Evolutionary conservation across 768 basidiomycete genomes (phyloP).

Genomic region (Auricularia heimuer): DNA sequence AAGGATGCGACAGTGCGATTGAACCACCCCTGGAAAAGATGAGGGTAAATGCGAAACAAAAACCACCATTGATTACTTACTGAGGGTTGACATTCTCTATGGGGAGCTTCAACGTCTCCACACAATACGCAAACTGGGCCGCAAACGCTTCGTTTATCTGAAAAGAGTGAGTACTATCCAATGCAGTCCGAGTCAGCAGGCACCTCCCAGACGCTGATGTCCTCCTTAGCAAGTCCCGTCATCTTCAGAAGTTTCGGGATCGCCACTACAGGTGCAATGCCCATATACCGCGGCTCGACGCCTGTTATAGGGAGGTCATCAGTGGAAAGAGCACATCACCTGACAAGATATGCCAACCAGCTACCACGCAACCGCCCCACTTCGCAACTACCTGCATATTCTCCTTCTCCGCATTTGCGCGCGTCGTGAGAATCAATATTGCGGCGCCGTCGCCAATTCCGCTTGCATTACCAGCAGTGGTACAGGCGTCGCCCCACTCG

Average conservation of each 20-base stretch:
- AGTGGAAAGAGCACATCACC: neutral
- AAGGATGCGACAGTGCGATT: slow-evolving; percentile 15
- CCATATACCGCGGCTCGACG: slow-evolving; percentile 72
- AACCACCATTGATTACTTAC: neutral
- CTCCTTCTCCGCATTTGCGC: slow-evolving; percentile 63
- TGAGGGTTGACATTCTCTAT: slow-evolving; percentile 64
- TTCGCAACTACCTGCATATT: slow-evolving; percentile 77
- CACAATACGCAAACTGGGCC: slow-evolving; percentile 87
- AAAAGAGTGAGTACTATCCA: neutral
- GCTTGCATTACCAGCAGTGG: slow-evolving; percentile 80
- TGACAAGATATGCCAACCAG: slow-evolving; percentile 38
- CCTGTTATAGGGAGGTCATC: slow-evolving; percentile 29
- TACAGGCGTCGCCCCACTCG: slow-evolving; percentile 58
- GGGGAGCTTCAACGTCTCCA: slow-evolving; percentile 67
- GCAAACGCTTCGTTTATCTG: slow-evolving; percentile 90
- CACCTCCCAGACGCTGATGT: slow-evolving; percentile 71
- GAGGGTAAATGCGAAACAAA: neutral
- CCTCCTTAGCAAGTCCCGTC: slow-evolving; percentile 54
- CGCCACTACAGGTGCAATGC: slow-evolving; percentile 62
- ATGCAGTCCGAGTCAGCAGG: slow-evolving; percentile 2
- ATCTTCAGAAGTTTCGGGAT: slow-evolving; percentile 59
- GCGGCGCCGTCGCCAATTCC: slow-evolving; percentile 92
- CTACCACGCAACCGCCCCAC: slow-evolving; percentile 67
- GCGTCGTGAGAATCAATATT: slow-evolving; percentile 69
- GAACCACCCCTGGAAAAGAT: neutral